phyloP scores from a whole-genome alignment of 2,329 filamentous ascomycete genomes.

The Paecilomyces fulvus region DNA sequence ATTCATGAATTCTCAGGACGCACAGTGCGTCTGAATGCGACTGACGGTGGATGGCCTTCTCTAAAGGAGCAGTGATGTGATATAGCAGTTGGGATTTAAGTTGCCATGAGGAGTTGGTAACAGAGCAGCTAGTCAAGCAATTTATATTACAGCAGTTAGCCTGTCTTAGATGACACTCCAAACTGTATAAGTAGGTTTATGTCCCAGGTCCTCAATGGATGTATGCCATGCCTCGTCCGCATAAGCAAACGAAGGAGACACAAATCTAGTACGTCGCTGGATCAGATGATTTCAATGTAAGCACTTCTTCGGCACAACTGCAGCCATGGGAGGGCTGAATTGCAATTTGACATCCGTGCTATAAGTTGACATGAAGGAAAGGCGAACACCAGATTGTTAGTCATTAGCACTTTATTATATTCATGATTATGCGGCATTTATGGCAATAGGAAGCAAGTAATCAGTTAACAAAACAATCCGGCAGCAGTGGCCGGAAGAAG shows the following conservation, averaged over 20 bases:
- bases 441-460: background rate
- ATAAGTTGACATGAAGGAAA: constrained; percentile 8
- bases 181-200: too few relatives aligned
- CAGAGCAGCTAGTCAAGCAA: too few relatives aligned
- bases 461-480: background rate
- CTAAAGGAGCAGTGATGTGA: too few relatives aligned
- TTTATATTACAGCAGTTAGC: too few relatives aligned
- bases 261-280: constrained; percentile 38
- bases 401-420: background rate
- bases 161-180: too few relatives aligned
- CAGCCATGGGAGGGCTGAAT: constrained; percentile 72
- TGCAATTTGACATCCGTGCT: constrained; percentile 99
- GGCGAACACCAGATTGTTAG: background rate
- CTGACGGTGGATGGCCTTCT: too few relatives aligned
- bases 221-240: constrained; percentile 27
- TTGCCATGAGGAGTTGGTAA: too few relatives aligned
- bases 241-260: constrained; percentile 21
- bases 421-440: background rate
- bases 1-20: too few relatives aligned
- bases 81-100: too few relatives aligned
- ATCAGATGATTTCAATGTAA: constrained; percentile 52
- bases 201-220: constrained; percentile 39
- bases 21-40: too few relatives aligned
- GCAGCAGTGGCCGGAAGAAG: background rate
- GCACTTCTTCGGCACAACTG: constrained; percentile 98